phyloP scores from a whole-genome alignment of 2,329 filamentous ascomycete genomes.

The Pseudopyrenochaeta lycopersici region DNA sequence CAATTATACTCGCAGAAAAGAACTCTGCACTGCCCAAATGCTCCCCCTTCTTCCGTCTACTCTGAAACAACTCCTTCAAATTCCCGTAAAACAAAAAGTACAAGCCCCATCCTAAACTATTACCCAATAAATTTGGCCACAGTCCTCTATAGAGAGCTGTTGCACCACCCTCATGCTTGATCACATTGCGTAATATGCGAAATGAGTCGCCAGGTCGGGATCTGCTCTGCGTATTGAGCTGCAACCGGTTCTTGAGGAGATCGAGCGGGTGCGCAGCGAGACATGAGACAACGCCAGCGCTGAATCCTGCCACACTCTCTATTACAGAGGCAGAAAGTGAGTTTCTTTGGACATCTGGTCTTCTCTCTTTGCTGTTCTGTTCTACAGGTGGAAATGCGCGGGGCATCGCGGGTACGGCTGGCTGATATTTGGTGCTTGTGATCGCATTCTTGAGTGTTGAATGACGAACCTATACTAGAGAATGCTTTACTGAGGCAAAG shows the following conservation, averaged over 20 bases:
- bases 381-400: slow-evolving; percentile 60
- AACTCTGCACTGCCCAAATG: slow-evolving; percentile 74
- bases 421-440: slow-evolving; percentile 11
- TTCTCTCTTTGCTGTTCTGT: slow-evolving; percentile 42
- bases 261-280: slow-evolving; percentile 91
- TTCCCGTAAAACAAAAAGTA: slow-evolving; percentile 84
- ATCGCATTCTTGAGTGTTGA: slow-evolving; percentile 32
- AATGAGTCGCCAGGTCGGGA: slow-evolving; percentile 63
- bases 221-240: slow-evolving; percentile 61
- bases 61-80: slow-evolving; percentile 64
- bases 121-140: slow-evolving; percentile 89
- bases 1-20: slow-evolving; percentile 76
- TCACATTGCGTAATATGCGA: slow-evolving; percentile 62
- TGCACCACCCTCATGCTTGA: slow-evolving; percentile 64
- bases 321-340: slow-evolving; percentile 73
- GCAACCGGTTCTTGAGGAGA: slow-evolving; percentile 94
- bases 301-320: slow-evolving; percentile 89
- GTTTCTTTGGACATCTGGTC: slow-evolving; percentile 34
- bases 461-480: neutral
- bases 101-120: slow-evolving; percentile 86
- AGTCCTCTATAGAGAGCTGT: slow-evolving; percentile 87
- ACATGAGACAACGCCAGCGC: slow-evolving; percentile 86
- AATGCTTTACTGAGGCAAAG: neutral
- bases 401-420: slow-evolving; percentile 51
- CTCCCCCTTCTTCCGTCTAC: slow-evolving; percentile 48